These are phyloP conservation scores for Hypoxylon sp. DNA, from an alignment of 2,329 filamentous ascomycete genomes.

Conservation along the genomic window DNA sequence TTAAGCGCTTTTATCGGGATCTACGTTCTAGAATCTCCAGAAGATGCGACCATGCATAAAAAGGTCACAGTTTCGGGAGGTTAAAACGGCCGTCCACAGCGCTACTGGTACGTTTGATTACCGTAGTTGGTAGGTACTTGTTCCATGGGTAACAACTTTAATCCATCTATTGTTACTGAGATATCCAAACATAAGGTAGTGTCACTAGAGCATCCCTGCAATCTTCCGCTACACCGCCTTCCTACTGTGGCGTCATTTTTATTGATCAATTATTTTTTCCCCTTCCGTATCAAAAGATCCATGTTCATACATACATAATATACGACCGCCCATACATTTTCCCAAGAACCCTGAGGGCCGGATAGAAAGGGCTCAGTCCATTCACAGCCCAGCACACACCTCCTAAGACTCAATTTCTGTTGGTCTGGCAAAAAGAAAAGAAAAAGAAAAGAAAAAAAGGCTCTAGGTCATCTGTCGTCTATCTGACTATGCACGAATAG, in stretches of 20 bases:
- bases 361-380: conserved; percentile 15
- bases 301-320: conserved; percentile 15
- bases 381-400: conserved; percentile 7
- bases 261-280: conserved; percentile 10
- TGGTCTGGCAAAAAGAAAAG: conserved; percentile 11
- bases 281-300: conserved; percentile 13
- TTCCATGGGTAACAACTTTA: conserved; percentile 18
- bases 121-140: conserved; percentile 24
- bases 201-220: conserved; percentile 15
- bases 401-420: conserved; percentile 6
- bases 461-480: not conserved
- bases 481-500: conserved; percentile 27
- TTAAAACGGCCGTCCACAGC: conserved; percentile 19
- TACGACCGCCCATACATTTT: conserved; percentile 3
- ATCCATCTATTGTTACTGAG: too few relatives aligned
- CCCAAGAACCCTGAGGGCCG: conserved; percentile 24
- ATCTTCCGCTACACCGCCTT: conserved; percentile 30
- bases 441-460: too few relatives aligned
- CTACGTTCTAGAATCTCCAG: conserved; percentile 32
- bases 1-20: conserved; percentile 23
- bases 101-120: conserved; percentile 7
- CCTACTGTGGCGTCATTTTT: conserved; percentile 30
- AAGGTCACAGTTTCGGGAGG: conserved; percentile 23
- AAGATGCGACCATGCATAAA: conserved; percentile 33
- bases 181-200: too few relatives aligned